phyloP scores from a whole-genome alignment of 345 rosid species.

The Lepidium africanum region DNA sequence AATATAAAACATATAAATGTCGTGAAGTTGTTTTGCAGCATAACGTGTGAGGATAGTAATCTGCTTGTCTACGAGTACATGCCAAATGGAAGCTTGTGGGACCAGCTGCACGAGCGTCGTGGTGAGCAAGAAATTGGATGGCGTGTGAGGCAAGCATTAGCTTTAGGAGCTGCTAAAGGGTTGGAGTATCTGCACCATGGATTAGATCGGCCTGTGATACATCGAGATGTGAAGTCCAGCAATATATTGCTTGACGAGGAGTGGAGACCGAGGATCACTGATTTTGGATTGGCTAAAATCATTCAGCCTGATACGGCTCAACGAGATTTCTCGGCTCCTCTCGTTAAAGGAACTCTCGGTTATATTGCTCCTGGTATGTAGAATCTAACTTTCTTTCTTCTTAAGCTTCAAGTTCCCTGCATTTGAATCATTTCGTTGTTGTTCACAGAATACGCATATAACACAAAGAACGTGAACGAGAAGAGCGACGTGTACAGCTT shows the following conservation, averaged over 20 bases:
- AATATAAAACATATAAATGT: conserved; percentile 78
- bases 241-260: conserved; percentile 77
- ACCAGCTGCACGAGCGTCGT: conserved; percentile 51
- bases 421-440: neutral
- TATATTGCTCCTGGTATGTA: conserved; percentile 87
- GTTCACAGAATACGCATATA: conserved; percentile 61
- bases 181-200: conserved; percentile 85
- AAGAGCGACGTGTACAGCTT: conserved; percentile 90
- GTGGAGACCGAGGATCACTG: conserved; percentile 81
- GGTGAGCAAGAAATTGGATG: conserved; percentile 46
- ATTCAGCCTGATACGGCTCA: conserved; percentile 34
- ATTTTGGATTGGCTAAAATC: conserved; percentile 82
- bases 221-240: conserved; percentile 82
- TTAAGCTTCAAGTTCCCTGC: neutral
- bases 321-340: conserved; percentile 42
- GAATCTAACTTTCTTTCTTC: neutral
- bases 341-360: conserved; percentile 71
- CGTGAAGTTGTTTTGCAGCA: conserved; percentile 79
- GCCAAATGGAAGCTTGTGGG: conserved; percentile 89
- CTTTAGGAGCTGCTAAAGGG: conserved; percentile 78
- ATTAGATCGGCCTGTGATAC: conserved; percentile 62
- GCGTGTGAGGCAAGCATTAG: conserved; percentile 59
- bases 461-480: conserved; percentile 39
- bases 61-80: conserved; percentile 83
- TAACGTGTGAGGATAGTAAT: conserved; percentile 73